A percentile compares a stretch with the other conserved stretches of the same genome.
Conservation (phyloP, 1,284 basidiomycete species). For the Cryptococcus amylolentus region DNA sequence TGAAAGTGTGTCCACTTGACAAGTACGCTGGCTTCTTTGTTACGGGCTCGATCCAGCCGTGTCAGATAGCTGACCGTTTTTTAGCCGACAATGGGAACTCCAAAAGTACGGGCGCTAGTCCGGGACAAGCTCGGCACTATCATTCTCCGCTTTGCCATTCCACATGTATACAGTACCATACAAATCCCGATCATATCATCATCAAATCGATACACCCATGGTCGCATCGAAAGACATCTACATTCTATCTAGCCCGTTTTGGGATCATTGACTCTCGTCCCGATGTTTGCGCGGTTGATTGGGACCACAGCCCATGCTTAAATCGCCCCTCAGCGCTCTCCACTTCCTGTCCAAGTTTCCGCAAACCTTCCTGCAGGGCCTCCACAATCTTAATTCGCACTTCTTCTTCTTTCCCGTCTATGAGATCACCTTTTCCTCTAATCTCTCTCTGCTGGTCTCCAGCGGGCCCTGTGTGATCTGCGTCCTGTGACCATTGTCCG, state of each 20-base stretch:
- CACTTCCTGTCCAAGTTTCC: slow-evolving; percentile 36
- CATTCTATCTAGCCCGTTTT: not conserved
- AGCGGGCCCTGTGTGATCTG: slow-evolving; percentile 5
- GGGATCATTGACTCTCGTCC: not conserved
- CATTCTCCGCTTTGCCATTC: slow-evolving; percentile 5
- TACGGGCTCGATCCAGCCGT: slow-evolving; percentile 56
- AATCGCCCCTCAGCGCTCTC: slow-evolving; percentile 46
- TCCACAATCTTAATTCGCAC: slow-evolving; percentile 33
- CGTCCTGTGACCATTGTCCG: slow-evolving; percentile 24
- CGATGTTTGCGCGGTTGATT: slow-evolving; percentile 20
- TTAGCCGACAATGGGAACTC: slow-evolving; percentile 50
- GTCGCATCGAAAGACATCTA: not conserved
- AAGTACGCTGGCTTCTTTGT: slow-evolving; percentile 59
- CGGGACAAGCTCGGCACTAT: not conserved
- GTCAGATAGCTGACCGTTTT: not conserved
- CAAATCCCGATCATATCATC: not conserved
- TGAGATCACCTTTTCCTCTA: slow-evolving; percentile 20
- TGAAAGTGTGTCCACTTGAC: slow-evolving; percentile 85
- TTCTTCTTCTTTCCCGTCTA: slow-evolving; percentile 27
- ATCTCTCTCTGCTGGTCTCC: slow-evolving; percentile 24
- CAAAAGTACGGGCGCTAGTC: slow-evolving; percentile 50
- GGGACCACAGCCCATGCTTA: slow-evolving; percentile 37
- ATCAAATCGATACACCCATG: not conserved
- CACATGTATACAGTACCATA: slow-evolving; percentile 8
- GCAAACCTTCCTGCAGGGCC: slow-evolving; percentile 35